Base-by-base conservation (phyloP, 2,329 filamentous ascomycete genomes). In the Sphaerulina populicola region DNA sequence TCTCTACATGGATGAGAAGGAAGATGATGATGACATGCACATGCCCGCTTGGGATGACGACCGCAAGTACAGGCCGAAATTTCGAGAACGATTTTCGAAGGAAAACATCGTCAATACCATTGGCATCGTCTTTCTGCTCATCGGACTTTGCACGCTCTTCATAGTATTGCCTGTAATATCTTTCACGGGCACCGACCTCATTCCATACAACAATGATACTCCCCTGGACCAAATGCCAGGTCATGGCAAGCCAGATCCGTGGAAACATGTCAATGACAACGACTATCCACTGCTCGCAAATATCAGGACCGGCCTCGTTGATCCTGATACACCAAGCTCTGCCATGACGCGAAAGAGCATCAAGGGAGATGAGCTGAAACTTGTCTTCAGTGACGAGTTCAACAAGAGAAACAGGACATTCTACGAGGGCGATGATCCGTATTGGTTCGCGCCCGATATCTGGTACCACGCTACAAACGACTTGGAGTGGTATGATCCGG, bases 371-470 rank as follows among this genome's bases (percentile, higher is more conserved):
- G 68, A 69, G 4, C 65, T 76, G 30, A 68, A 72, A 10, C 60
- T 79, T 2, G 75, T 79, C 0, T 79, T 79, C 59, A 78, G 75
- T 52, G 77, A 80, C 52, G 77, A 79, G 54, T 79, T 79, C 64
- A 78, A 78, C 53, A 65, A 70, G 7, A 63, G 72, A 36, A 74
- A 75, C 47, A 67, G 77, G 29, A 77, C 75, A 0, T 79, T 80
- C 58, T 79, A 78, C 54, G 69, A 72, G 29, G 77, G 76, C n/a
- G 77, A 79, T 55, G 77, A 79, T 57, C 75, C 77, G 1, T 80
- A 73, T 61, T 79, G 73, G 68, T 73, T 67, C 31, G 76, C 73
- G 10, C 70, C 72, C 11, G 70, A 79, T 56, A 66, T 78, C 43
- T 78, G 77, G 74, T 80, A 80, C 62, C 75, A 73, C 39, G 73